Conservation (phyloP, 2,329 filamentous ascomycete species). For the Metarhizium brunneum region DNA sequence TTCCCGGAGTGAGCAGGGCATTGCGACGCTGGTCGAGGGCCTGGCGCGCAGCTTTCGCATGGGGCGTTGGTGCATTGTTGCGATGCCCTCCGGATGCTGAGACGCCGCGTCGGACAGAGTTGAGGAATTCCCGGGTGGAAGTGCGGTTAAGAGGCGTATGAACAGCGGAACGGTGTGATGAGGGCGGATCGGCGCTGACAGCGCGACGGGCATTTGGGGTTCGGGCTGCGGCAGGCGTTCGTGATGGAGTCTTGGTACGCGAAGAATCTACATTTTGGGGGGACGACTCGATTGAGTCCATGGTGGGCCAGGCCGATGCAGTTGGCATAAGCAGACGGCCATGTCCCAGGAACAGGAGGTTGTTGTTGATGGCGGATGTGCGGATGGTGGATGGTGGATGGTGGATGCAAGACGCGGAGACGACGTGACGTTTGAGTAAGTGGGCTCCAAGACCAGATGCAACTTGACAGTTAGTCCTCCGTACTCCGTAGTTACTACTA, state of each 20-base stretch:
- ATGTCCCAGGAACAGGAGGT: neutral
- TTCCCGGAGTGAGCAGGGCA: slow-evolving; percentile 51
- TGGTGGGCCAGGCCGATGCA: neutral
- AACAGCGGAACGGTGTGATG: slow-evolving; percentile 27
- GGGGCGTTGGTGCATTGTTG: slow-evolving; percentile 44
- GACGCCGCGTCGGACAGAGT: slow-evolving; percentile 30
- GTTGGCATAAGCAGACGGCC: neutral
- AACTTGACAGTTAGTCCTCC: too few relatives aligned
- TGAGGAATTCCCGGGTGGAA: slow-evolving; percentile 25
- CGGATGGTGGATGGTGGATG: too few relatives aligned
- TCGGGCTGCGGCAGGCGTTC: slow-evolving; percentile 17
- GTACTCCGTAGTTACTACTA: too few relatives aligned
- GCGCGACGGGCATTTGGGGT: slow-evolving; percentile 15
- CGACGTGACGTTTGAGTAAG: too few relatives aligned
- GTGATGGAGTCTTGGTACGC: slow-evolving; percentile 6
- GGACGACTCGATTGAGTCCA: slow-evolving; percentile 1
- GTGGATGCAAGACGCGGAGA: too few relatives aligned
- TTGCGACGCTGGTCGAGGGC: slow-evolving; percentile 50
- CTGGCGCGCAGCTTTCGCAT: slow-evolving; percentile 50
- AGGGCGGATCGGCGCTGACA: slow-evolving; percentile 26
- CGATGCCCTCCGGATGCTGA: slow-evolving; percentile 35
- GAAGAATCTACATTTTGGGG: neutral
- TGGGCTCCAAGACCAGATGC: too few relatives aligned
- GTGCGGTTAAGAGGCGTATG: slow-evolving; percentile 33
- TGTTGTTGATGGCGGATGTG: too few relatives aligned